These are phyloP conservation scores for Solanum sejunctum DNA, from an alignment of 257 asterid species.

Conservation along the genomic window DNA sequence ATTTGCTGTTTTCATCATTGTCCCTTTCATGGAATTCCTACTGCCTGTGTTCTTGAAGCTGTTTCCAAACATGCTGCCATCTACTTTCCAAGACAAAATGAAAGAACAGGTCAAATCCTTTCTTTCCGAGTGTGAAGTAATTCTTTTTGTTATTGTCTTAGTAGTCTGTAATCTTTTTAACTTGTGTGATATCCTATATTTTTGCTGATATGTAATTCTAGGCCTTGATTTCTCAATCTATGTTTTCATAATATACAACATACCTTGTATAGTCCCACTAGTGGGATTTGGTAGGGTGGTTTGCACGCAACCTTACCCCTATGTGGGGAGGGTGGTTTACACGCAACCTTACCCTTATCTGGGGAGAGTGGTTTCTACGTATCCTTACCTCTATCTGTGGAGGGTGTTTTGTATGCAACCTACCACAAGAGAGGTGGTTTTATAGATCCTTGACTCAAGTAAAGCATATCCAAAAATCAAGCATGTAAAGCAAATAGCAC, in stretches of 20 bases:
- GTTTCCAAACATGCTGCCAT: conserved; percentile 88
- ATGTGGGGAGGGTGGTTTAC: background rate
- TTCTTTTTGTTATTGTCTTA: background rate
- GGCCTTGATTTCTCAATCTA: background rate
- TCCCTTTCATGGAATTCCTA: conserved; percentile 89
- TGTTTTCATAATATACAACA: background rate
- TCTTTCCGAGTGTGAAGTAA: conserved; percentile 1
- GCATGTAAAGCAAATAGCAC: background rate
- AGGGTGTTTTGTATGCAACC: background rate
- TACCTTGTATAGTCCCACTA: background rate
- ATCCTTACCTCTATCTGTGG: background rate
- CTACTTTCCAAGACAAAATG: conserved; percentile 95
- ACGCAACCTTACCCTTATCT: background rate
- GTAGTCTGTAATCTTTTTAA: background rate
- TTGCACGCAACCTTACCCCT: background rate
- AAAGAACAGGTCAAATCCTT: conserved; percentile 61
- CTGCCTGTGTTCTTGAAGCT: conserved; percentile 76
- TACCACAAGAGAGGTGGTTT: background rate
- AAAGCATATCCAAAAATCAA: background rate
- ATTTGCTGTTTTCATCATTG: conserved; percentile 70
- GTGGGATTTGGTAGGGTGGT: background rate
- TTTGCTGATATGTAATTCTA: background rate
- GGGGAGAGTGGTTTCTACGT: background rate
- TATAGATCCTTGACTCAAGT: background rate
- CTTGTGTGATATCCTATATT: background rate